Conservation (phyloP, 306 rosid genomes). For the Sesbania bispinosa region DNA sequence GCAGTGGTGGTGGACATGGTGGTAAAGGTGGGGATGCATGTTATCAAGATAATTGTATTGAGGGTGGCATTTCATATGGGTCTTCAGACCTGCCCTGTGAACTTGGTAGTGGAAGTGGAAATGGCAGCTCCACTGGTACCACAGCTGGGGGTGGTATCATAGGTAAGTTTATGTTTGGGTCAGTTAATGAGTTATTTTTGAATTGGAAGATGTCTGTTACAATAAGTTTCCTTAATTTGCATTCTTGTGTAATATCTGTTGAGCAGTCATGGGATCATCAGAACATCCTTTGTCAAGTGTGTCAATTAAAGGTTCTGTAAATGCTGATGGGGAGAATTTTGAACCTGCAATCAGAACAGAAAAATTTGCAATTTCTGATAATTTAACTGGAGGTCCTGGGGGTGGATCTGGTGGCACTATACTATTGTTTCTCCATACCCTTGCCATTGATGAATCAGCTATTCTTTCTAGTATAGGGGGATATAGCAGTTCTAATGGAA, state of each 20-base stretch:
- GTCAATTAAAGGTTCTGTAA: constrained; percentile 70
- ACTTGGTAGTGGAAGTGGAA: constrained; percentile 99
- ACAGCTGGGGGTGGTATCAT: constrained; percentile 96
- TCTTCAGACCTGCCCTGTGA: constrained; percentile 79
- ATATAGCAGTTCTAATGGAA: constrained; percentile 55
- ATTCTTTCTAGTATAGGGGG: constrained; percentile 86
- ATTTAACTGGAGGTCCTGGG: constrained; percentile 65
- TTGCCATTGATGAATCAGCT: constrained; percentile 68
- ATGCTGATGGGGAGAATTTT: constrained; percentile 75
- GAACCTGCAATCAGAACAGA: constrained; percentile 32
- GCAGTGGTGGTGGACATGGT: constrained; percentile 99
- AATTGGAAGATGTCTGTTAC: constrained; percentile 4
- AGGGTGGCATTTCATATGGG: constrained; percentile 90
- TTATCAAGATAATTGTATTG: constrained; percentile 38
- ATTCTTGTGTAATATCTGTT: constrained; percentile 19
- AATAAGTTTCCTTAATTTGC: neutral
- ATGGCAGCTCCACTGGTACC: constrained; percentile 45
- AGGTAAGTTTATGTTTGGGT: constrained; percentile 51
- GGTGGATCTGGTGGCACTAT: constrained; percentile 98
- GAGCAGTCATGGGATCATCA: constrained; percentile 81
- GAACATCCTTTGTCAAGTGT: constrained; percentile 89
- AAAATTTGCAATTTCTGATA: constrained; percentile 28
- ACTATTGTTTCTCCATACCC: constrained; percentile 68
- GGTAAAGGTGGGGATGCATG: constrained; percentile 90
- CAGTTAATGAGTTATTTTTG: constrained; percentile 3